Evolutionary conservation across 139 green algal species (phyloP), one percentile per base, ranked within the genome.

Genomic region (Chlorella vulgaris): DNA sequence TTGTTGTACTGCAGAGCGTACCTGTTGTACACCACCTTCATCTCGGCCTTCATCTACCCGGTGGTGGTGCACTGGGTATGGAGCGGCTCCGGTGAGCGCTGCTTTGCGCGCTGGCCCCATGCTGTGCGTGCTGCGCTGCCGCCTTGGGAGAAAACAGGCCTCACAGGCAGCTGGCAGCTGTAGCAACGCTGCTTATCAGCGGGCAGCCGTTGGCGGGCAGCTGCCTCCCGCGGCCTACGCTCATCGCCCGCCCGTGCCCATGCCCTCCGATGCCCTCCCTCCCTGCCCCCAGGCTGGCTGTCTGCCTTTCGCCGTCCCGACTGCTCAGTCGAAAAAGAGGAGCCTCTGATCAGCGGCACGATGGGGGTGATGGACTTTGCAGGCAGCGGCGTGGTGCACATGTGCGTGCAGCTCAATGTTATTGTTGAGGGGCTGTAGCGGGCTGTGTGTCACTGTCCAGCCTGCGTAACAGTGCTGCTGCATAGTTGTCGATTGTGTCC

Each of bases 21-120:
- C 33, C 60, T 87, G 7, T 3, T 74, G 19, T 93, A 91, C 88
- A 94, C 89, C 35, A 33, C 78, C 38, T 42, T 85, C 36, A 74
- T 94, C 40, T 86, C 76, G 5, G 80, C 42, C n/a, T 81, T 94
- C 43, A 85, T 94, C 26, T 94, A 94, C 81, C 90, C 90, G 0
- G 73, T 94, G 26, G 85, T 92, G 26, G 70, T 33, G 22, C 70
- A 78, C 50, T 78, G 70, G 70, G 40, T 83, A 33, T 93, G 88
- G 90, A 78, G 29, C n/a, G 55, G 55, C 18, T 65, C 18, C 18
- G 55, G 15, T 65, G 15, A 29, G 55, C 55, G 8, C 55, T 31
- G 15, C 55, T 65, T 65, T 10, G 47, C 15, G 15, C 47, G 47
- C 47, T 58, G 10, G 13, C 47, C 47, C 47, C 15, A 15, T 10